Evolutionary conservation across 129 eudicot genomes (phyloP), one percentile per base, ranked within the genome.

Genomic region (Apium graveolens): DNA sequence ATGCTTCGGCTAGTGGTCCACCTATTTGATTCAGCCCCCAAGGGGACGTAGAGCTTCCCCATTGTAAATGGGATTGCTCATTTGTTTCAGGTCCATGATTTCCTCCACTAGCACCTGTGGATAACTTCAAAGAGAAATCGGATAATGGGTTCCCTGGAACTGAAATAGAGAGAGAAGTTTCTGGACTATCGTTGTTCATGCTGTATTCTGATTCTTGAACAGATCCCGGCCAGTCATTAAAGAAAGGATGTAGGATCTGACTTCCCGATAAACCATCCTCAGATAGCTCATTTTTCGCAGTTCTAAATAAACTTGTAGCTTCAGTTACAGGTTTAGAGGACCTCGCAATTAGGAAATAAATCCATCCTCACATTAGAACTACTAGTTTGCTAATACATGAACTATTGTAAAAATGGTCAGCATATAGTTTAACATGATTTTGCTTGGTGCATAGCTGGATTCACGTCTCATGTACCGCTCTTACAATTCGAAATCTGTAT

Each of bases 1-100:
- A 70, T 2, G 96, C 98, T 84, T 94, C 98, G 31, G 96, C 98
- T 29, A 94, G 89, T 1, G 98, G 98, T 17, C 98, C 98, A 2
- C 97, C 97, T 93, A 91, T 85, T 7, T 77, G 87, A 74, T 82
- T 82, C 8, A 85, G 73, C 35, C 92, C 93, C 92, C 97, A 88
- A 35, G 84, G 26, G 53, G 76, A 26, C 5, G 38, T 31, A 43
- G 57, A 35, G 44, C 38, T 78, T 0, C 86, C 91, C 96, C 96
- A 92, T 43, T 77, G 84, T 44, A 81, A 35, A 0, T 80, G 87
- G 17, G 44, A 81, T 12, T 88, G 86, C 24, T 82, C 90, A 20
- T 72, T 78, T 11, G 73, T 83, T 53, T 84, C 85, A 18, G 65
- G 74, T 24, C 81, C 87, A 6, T 72, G 38, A 42, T 79, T 86